Percentiles rank a stretch among this genome's conserved stretches.
These are phyloP conservation scores for Blastobotrys buckinghamii DNA, from an alignment of 1,139 yeast genomes.

Conservation along the genomic window DNA sequence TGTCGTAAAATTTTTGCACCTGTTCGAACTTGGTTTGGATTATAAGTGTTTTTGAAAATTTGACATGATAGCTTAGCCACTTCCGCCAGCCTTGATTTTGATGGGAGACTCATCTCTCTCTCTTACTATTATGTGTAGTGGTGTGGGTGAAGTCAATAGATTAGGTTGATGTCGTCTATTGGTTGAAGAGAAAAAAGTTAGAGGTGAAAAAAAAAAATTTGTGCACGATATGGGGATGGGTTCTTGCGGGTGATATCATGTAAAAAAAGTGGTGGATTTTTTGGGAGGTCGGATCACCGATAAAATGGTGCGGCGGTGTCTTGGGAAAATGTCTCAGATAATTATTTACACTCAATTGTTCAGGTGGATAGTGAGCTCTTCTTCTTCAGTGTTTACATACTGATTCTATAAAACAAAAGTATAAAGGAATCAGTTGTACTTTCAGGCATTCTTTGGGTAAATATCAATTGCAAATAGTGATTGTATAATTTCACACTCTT, in stretches of 20 bases:
- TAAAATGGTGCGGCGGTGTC: background rate
- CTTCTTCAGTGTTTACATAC: too few species aligned
- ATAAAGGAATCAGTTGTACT: too few species aligned
- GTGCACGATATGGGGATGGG: too few species aligned
- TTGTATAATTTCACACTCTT: too few species aligned
- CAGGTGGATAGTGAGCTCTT: too few species aligned
- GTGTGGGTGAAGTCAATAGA: background rate
- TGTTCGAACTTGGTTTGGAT: conserved; percentile 65
- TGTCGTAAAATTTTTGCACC: conserved; percentile 72
- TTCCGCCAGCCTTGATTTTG: conserved; percentile 45
- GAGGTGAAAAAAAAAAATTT: background rate
- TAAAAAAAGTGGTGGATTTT: too few species aligned
- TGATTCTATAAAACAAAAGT: too few species aligned
- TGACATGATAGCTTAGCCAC: conserved; percentile 52
- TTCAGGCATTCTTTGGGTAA: too few species aligned
- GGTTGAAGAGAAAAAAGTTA: background rate
- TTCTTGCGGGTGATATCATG: background rate
- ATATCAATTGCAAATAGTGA: too few species aligned
- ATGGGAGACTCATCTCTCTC: conserved; percentile 9
- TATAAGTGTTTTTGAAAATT: conserved; percentile 58
- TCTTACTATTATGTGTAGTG: background rate
- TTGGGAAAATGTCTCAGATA: too few species aligned
- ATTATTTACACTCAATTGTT: too few species aligned
- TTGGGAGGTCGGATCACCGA: background rate
- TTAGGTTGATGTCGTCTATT: too few species aligned